Evolutionary conservation across 2,329 filamentous ascomycete genomes (phyloP).

Genomic region (Thermomyces lanuginosus): DNA sequence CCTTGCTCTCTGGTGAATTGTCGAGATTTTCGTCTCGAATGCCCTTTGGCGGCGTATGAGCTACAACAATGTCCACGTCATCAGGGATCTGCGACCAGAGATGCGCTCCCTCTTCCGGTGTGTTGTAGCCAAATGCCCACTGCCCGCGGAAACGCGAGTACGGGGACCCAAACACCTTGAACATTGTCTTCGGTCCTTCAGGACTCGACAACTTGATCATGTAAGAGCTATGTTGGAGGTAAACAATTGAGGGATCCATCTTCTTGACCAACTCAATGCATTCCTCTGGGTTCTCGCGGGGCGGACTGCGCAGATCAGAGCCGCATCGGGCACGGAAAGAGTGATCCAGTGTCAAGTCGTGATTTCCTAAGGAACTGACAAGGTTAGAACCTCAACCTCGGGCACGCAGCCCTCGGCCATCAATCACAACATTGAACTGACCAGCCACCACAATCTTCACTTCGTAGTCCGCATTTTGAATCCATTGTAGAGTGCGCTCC

Average conservation of each 20-base stretch:
- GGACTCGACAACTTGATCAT: slow-evolving; percentile 28
- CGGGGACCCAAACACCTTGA: slow-evolving; percentile 45
- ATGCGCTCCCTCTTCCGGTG: slow-evolving; percentile 19
- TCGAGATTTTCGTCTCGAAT: slow-evolving; percentile 29
- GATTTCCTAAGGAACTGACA: slow-evolving; percentile 32
- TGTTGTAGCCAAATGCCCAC: slow-evolving; percentile 42
- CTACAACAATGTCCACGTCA: slow-evolving; percentile 38
- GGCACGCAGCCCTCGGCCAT: neutral
- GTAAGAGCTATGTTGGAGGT: slow-evolving; percentile 35
- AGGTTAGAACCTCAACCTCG: slow-evolving; percentile 1
- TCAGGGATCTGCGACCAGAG: slow-evolving; percentile 36
- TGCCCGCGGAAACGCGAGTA: slow-evolving; percentile 31
- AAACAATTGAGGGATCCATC: slow-evolving; percentile 26
- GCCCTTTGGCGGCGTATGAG: slow-evolving; percentile 38
- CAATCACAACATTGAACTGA: slow-evolving; percentile 13
- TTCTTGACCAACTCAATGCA: slow-evolving; percentile 28
- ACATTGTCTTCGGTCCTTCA: slow-evolving; percentile 31
- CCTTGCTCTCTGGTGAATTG: slow-evolving; percentile 5
- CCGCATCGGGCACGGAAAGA: too few species aligned
- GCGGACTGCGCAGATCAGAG: too few species aligned
- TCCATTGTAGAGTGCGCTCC: slow-evolving; percentile 37
- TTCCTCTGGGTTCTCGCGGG: slow-evolving; percentile 27
- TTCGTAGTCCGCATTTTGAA: slow-evolving; percentile 36
- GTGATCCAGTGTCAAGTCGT: slow-evolving; percentile 36
- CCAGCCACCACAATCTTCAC: slow-evolving; percentile 40